Evolutionary conservation across 371 early-diverging fungal genomes (phyloP), one percentile per base, ranked within the genome.

Genomic region (Haplosporangium sp.): DNA sequence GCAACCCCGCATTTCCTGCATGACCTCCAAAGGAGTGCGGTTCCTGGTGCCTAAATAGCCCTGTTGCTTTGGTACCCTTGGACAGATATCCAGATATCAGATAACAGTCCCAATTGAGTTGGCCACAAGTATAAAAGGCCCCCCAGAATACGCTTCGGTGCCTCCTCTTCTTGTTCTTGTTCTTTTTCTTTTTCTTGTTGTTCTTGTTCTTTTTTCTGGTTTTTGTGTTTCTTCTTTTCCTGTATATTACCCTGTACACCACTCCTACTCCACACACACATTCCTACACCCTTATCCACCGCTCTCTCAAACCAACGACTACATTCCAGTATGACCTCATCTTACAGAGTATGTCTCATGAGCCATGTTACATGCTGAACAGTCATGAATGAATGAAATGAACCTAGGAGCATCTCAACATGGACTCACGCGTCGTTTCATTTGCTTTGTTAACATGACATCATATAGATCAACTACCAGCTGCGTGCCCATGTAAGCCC

Each of bases 381-480:
- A 43, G 47, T 12, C 47, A 6, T 59, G 38, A n/a, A 59, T 47
- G 47, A 59, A 43, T 18, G 8, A 0, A 59, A 43, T 18, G 8
- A 0, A 18, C 21, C 45, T 54, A 21, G 51, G 40, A 43, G 29
- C 21, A 53, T 11, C 41, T 16, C 41, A 14, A 12, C 9, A 36
- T 20, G 36, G 20, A 38, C 42, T 20, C 20, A 10, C 58, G 14
- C 58, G 14, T 18, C 45, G 13, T 60, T 0, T 23, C 47, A 43
- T 38, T 63, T n/a, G 6, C 62, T n/a, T n/a, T n/a, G n/a, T n/a
- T n/a, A n/a, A n/a, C 23, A 29, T 29, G 29, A 29, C 29, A 29
- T 29, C 29, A 16, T 38, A 11, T 62, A 79, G 66, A 87, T 90
- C 64, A 93, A 91, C 85, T 93, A 93, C 83, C 91, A 92, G 68